Base-by-base conservation (phyloP, 2,329 filamentous ascomycete species). In the Magnaporthales sp. region DNA sequence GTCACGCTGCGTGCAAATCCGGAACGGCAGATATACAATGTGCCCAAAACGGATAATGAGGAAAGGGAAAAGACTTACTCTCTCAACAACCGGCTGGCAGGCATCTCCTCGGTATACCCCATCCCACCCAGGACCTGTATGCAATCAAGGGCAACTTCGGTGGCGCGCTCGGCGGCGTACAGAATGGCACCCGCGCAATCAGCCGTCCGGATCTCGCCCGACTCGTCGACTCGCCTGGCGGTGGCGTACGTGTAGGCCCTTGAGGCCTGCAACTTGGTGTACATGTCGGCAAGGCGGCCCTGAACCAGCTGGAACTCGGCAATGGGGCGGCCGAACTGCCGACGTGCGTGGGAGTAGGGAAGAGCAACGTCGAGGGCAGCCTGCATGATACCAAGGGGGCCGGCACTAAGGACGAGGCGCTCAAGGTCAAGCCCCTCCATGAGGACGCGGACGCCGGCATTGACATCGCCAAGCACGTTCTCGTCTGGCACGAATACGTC, bases 381-480 rank as follows among this genome's bases (percentile, higher is more conserved):
- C 82, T 97, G 92, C 95, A 99, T 99, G 69, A 98, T 87, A 54
- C 94, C 95, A 7, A 99, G 79, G 0, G 95, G 93, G 0, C 95
- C 95, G 22, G 94, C 91, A 72, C 90, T 93, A 63, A 99, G 86
- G 1, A 99, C 94, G 3, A 99, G 85, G 13, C 95, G 86, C 79
- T 99, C 95, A 38, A 99, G 86, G 75, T 99, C 95, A 4, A 99
- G 84, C 1, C 95, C 95, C 75, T 97, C 91, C 95, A 99, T 98
- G 38, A 99, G 83, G 4, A 99, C 94, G 69, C 87, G 88, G 29
- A 96, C 93, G 69, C 95, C 95, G 65, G 85, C 87, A 80, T 97
- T 91, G 67, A 96, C 74, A 54, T 85, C 77, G 31, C 95, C 95
- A 0, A 99, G 85, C 0, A 97, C 79, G 76, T 96, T 92, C 73